Percentiles rank a stretch among this genome's conserved stretches.
These are phyloP conservation scores for Fagus crenata DNA, from an alignment of 306 rosid genomes.

Conservation along the genomic window DNA sequence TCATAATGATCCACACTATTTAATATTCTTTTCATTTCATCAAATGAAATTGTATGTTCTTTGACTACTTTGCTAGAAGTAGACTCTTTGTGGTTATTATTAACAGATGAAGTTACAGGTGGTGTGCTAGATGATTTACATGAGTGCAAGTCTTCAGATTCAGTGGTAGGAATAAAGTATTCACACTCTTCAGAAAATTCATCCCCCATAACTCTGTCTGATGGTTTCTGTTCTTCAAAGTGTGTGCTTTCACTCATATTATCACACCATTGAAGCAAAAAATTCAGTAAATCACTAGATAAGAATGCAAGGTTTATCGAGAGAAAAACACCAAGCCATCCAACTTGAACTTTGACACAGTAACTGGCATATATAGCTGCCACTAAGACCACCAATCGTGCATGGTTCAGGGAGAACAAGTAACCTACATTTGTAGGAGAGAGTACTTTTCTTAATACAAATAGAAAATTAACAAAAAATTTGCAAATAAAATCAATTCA, in stretches of 20 bases:
- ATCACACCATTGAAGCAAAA: slow-evolving; percentile 91
- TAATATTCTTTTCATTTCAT: slow-evolving; percentile 84
- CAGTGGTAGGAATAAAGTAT: slow-evolving; percentile 59
- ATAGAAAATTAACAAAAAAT: not conserved
- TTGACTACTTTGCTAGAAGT: slow-evolving; percentile 50
- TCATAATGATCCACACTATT: slow-evolving; percentile 75
- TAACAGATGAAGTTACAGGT: slow-evolving; percentile 50
- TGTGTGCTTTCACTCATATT: slow-evolving; percentile 65
- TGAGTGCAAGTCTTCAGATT: slow-evolving; percentile 67
- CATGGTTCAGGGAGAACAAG: slow-evolving; percentile 90
- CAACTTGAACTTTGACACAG: slow-evolving; percentile 81
- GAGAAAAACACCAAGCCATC: slow-evolving; percentile 89
- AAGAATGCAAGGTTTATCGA: slow-evolving; percentile 83
- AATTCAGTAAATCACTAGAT: slow-evolving; percentile 72
- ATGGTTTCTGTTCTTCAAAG: slow-evolving; percentile 72
- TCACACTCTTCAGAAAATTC: slow-evolving; percentile 73
- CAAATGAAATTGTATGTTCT: slow-evolving; percentile 60
- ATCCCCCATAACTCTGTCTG: slow-evolving; percentile 66
- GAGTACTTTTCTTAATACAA: slow-evolving; percentile 10
- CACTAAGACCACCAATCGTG: slow-evolving; percentile 81
- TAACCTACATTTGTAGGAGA: slow-evolving; percentile 64
- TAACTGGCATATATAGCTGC: slow-evolving; percentile 74
- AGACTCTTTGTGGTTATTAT: slow-evolving; percentile 52
- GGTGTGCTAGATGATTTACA: slow-evolving; percentile 72
- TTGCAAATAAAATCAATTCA: not conserved